Evolutionary conservation across 2,329 filamentous ascomycete genomes (phyloP).

Genomic region (Penicillium sp.): DNA sequence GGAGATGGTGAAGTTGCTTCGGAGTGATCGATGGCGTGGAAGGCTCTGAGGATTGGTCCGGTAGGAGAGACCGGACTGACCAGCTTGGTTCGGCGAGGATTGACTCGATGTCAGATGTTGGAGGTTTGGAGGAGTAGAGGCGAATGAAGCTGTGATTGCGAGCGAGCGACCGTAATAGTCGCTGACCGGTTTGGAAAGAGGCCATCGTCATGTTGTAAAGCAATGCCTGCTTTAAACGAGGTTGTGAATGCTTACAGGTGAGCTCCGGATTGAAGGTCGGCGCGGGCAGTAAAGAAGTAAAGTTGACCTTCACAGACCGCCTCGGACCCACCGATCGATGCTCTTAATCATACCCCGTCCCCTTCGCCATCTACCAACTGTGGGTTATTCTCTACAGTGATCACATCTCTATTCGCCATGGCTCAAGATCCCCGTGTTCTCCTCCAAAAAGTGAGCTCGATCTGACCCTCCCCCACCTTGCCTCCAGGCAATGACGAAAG

Average conservation of each 20-base stretch:
- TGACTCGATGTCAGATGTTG: constrained; percentile 30
- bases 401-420: constrained; percentile 49
- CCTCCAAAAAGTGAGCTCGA: constrained; percentile 66
- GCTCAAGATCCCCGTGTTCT: constrained; percentile 74
- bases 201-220: constrained; percentile 8
- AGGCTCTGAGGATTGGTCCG: constrained; percentile 38
- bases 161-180: constrained; percentile 15
- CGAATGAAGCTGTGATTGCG: constrained; percentile 8
- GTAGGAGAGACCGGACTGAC: constrained; percentile 76
- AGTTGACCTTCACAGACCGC: constrained; percentile 17
- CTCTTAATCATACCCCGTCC: constrained; percentile 16
- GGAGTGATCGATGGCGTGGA: constrained; percentile 54
- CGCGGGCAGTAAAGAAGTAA: neutral
- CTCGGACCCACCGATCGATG: constrained; percentile 24
- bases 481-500: constrained; percentile 26
- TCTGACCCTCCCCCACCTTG: constrained; percentile 7
- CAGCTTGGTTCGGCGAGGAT: constrained; percentile 72
- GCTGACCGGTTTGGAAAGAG: constrained; percentile 15
- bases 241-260: neutral
- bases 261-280: neutral
- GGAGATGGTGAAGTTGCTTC: constrained; percentile 73
- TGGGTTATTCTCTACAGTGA: constrained; percentile 3
- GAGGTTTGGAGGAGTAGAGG: constrained; percentile 26
- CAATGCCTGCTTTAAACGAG: neutral
- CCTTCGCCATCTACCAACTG: constrained; percentile 19